These are phyloP conservation scores for Cyclotella baltica DNA, from an alignment of 108 stramenopile genomes.

Conservation along the genomic window DNA sequence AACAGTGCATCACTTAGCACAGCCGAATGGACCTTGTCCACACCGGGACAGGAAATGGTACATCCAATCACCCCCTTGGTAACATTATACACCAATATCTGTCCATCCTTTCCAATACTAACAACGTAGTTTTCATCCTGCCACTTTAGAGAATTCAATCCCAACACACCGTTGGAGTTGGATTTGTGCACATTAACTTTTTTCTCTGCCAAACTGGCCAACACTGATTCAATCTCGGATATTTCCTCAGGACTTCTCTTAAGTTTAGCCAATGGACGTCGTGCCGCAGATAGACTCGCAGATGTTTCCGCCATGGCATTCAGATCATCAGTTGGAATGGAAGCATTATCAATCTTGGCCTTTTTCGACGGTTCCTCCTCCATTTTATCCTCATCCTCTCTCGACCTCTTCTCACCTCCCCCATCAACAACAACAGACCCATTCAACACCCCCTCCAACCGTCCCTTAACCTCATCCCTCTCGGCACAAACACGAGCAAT, in stretches of 20 bases:
- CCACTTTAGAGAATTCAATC: background rate
- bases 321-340: conserved; percentile 25
- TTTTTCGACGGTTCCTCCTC: conserved; percentile 1
- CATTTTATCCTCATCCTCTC: conserved; percentile 8
- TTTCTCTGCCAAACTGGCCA: conserved; percentile 24
- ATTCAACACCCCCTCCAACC: conserved; percentile 60
- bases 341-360: background rate
- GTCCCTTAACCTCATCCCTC: conserved; percentile 83
- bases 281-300: background rate
- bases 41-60: conserved; percentile 41
- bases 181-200: conserved; percentile 65
- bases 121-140: conserved; percentile 39
- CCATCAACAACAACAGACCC: conserved; percentile 12
- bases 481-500: conserved; percentile 90
- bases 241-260: conserved; percentile 33
- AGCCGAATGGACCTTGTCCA: conserved; percentile 3
- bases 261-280: conserved; percentile 22
- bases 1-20: background rate
- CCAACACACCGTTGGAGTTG: conserved; percentile 30
- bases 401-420: background rate
- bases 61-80: conserved; percentile 49
- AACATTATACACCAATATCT: conserved; percentile 70
- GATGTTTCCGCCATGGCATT: conserved; percentile 11
- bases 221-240: conserved; percentile 23
- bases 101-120: conserved; percentile 80